Percentiles rank a stretch among this genome's conserved stretches.
Evolutionary conservation across 2,329 filamentous ascomycete genomes (phyloP).

Genomic region (Penicillium sp.): DNA sequence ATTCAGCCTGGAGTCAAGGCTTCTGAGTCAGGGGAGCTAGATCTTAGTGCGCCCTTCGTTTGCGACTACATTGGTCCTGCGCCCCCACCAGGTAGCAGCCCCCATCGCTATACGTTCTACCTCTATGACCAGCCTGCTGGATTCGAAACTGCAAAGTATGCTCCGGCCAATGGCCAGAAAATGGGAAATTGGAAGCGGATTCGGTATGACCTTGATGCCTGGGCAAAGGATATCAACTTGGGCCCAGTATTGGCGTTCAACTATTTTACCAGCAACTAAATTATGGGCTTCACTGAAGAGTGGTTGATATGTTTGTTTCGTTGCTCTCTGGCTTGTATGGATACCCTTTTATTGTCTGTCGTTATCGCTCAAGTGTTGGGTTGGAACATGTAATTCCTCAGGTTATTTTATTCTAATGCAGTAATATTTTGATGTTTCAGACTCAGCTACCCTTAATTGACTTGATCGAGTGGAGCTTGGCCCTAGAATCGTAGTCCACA

Average conservation of each 20-base stretch:
- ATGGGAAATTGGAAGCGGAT: conserved; percentile 41
- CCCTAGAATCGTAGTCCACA: no score
- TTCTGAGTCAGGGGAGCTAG: conserved; percentile 10
- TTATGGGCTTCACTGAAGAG: neutral
- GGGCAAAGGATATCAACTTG: conserved; percentile 36
- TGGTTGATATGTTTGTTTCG: neutral
- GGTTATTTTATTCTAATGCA: no score
- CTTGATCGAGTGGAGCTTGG: no score
- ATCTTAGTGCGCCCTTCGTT: conserved; percentile 23
- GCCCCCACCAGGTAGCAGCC: conserved; percentile 47
- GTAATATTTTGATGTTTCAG: no score
- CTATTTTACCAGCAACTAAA: conserved; percentile 37
- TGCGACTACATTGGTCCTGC: conserved; percentile 47
- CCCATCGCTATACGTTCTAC: conserved; percentile 54
- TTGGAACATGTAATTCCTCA: no score
- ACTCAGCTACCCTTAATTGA: no score
- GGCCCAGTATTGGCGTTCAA: conserved; percentile 38
- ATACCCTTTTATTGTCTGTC: no score
- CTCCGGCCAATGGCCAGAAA: conserved; percentile 36
- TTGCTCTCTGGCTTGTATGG: no score
- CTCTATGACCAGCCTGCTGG: conserved; percentile 49
- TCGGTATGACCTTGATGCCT: conserved; percentile 46
- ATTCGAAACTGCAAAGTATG: conserved; percentile 36
- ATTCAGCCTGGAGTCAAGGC: conserved; percentile 28
- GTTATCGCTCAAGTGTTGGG: no score